A percentile compares a stretch with the other conserved stretches of the same genome.
phyloP scores from a whole-genome alignment of 192 early-diverging fungal species.

The Mycoemilia scoparia region DNA sequence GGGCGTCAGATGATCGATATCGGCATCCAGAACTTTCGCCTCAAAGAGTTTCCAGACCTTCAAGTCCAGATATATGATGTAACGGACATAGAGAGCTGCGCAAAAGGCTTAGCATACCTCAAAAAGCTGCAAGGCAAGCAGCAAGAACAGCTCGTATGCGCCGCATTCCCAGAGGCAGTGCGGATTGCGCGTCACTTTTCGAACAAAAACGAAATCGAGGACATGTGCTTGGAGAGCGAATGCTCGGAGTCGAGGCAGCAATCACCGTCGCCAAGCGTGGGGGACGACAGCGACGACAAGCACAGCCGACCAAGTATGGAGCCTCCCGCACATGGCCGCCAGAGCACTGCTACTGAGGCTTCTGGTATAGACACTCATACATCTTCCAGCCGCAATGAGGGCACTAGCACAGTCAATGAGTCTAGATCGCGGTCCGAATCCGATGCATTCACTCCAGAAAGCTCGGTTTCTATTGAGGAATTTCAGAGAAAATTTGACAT shows the following conservation, averaged over 20 bases:
- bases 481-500: too few relatives aligned
- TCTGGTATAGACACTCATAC: too few relatives aligned
- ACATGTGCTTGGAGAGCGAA: conserved; percentile 11
- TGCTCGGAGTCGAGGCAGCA: conserved; percentile 6
- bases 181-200: too few relatives aligned
- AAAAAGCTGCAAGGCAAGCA: conserved; percentile 30
- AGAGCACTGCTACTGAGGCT: too few relatives aligned
- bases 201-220: too few relatives aligned
- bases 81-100: conserved; percentile 33
- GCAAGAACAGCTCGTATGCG: conserved; percentile 19
- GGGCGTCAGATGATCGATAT: conserved; percentile 38
- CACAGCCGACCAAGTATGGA: too few relatives aligned
- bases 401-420: too few relatives aligned
- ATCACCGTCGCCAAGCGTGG: conserved; percentile 8
- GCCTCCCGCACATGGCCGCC: too few relatives aligned
- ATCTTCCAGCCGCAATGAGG: too few relatives aligned
- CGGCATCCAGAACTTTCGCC: conserved; percentile 44
- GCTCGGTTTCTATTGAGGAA: too few relatives aligned
- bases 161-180: conserved; percentile 28
- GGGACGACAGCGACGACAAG: conserved; percentile 2
- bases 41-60: conserved; percentile 39
- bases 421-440: too few relatives aligned
- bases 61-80: conserved; percentile 60
- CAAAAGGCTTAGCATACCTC: conserved; percentile 37
- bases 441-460: too few relatives aligned